These are phyloP conservation scores for Xanthoconium separans DNA, from an alignment of 1,284 basidiomycete genomes.

Conservation along the genomic window DNA sequence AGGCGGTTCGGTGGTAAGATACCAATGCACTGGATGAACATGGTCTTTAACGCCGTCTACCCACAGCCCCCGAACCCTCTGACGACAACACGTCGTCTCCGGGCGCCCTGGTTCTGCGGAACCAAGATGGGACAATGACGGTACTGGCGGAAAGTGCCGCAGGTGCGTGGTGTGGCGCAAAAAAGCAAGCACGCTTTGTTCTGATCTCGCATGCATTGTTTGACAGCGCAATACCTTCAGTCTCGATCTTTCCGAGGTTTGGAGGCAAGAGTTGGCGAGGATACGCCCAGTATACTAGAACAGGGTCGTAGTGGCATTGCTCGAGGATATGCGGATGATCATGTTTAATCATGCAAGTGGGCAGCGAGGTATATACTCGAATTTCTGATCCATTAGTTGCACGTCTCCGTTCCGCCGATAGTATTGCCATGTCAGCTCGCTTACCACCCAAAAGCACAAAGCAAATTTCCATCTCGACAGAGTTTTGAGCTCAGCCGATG, in stretches of 20 bases:
- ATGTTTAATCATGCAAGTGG: neutral
- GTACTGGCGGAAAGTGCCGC: slow-evolving; percentile 68
- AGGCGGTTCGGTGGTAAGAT: slow-evolving; percentile 59
- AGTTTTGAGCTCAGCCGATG: too few species aligned
- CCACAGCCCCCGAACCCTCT: slow-evolving; percentile 2
- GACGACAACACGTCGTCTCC: slow-evolving; percentile 19
- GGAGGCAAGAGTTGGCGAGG: slow-evolving; percentile 77
- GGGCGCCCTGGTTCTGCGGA: slow-evolving; percentile 56
- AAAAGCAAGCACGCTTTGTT: slow-evolving; percentile 6
- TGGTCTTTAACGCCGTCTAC: neutral
- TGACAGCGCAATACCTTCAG: slow-evolving; percentile 64
- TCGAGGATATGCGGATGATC: slow-evolving; percentile 72
- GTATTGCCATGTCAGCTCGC: neutral
- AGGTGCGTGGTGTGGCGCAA: slow-evolving; percentile 41
- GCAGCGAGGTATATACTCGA: neutral
- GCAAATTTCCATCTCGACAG: neutral
- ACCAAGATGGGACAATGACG: slow-evolving; percentile 59
- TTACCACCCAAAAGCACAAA: neutral
- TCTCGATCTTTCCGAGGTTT: slow-evolving; percentile 80
- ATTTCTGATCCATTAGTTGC: too few species aligned
- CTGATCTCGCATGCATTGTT: slow-evolving; percentile 7
- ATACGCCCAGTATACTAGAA: slow-evolving; percentile 80
- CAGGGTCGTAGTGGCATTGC: slow-evolving; percentile 91
- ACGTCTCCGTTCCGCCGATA: neutral
- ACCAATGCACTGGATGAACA: neutral